A percentile compares a stretch with the other conserved stretches of the same genome.
These are phyloP conservation scores for Sphagnum fallax DNA, from an alignment of 228 moss, liverwort and hornwort species.

Conservation along the genomic window DNA sequence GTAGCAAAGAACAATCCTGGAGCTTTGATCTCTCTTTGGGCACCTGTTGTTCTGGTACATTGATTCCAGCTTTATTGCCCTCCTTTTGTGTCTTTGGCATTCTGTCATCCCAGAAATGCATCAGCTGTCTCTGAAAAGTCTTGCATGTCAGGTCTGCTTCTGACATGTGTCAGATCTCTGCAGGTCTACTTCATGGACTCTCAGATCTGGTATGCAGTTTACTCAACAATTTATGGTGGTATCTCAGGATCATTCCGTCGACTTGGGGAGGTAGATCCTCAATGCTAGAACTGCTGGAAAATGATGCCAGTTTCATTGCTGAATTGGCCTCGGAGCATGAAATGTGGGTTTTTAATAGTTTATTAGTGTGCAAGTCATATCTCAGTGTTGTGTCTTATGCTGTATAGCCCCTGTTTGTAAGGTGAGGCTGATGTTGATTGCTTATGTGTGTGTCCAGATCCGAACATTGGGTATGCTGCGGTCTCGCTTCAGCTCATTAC, in stretches of 20 bases:
- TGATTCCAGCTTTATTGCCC: neutral
- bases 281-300: neutral
- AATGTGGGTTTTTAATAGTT: too few relatives aligned
- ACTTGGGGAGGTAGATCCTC: constrained; percentile 34
- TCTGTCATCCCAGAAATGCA: too few relatives aligned
- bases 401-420: too few relatives aligned
- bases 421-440: too few relatives aligned
- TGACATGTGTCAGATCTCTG: neutral
- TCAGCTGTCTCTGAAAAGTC: too few relatives aligned
- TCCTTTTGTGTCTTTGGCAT: too few relatives aligned
- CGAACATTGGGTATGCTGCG: constrained; percentile 45
- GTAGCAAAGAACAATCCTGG: neutral
- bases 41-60: constrained; percentile 39
- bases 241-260: constrained; percentile 48
- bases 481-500: constrained; percentile 43
- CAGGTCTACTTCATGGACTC: constrained; percentile 61
- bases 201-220: constrained; percentile 52
- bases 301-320: neutral
- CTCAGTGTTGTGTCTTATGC: too few relatives aligned
- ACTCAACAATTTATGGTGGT: constrained; percentile 43
- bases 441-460: constrained; percentile 14
- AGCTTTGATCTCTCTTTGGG: constrained; percentile 25
- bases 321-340: too few relatives aligned
- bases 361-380: too few relatives aligned
- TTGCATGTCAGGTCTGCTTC: too few relatives aligned